These are phyloP conservation scores for Massospora cicadina DNA, from an alignment of 371 early-diverging fungal genomes.

Conservation along the genomic window DNA sequence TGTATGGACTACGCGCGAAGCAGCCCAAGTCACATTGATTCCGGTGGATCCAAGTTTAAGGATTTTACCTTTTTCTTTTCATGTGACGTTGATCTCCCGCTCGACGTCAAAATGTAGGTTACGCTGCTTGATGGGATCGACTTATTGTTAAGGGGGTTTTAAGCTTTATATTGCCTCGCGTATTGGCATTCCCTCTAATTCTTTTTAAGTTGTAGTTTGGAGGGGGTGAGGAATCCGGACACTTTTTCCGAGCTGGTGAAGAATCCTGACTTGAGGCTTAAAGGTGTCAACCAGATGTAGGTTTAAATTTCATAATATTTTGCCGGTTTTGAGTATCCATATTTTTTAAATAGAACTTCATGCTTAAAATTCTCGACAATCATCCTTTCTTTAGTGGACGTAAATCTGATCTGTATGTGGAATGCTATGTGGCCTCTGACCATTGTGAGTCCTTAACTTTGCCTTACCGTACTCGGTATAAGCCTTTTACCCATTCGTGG, in stretches of 20 bases:
- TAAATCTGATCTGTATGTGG: neutral
- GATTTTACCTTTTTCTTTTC: slow-evolving; percentile 57
- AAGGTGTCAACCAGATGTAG: neutral
- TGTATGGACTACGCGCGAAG: slow-evolving; percentile 13
- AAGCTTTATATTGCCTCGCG: too few species aligned
- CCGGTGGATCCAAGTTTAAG: slow-evolving; percentile 13
- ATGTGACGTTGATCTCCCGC: slow-evolving; percentile 36
- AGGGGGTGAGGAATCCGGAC: neutral
- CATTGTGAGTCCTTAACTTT: neutral
- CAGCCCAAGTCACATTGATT: slow-evolving; percentile 10
- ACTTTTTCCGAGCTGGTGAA: neutral
- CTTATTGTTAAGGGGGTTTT: too few species aligned
- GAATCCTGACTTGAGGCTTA: neutral
- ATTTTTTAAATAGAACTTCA: too few species aligned
- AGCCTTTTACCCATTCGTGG: slow-evolving; percentile 2
- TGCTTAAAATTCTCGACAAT: too few species aligned
- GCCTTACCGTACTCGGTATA: neutral
- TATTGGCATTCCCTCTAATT: too few species aligned
- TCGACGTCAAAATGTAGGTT: slow-evolving; percentile 46
- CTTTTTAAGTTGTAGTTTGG: neutral
- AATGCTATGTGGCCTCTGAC: neutral
- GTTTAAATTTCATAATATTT: too few species aligned
- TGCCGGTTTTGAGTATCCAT: too few species aligned
- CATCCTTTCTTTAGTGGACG: neutral
- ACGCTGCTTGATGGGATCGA: too few species aligned